Evolutionary conservation across 2,329 filamentous ascomycete species (phyloP), one percentile per base, ranked within the genome.

Genomic region (Aureobasidium lini): DNA sequence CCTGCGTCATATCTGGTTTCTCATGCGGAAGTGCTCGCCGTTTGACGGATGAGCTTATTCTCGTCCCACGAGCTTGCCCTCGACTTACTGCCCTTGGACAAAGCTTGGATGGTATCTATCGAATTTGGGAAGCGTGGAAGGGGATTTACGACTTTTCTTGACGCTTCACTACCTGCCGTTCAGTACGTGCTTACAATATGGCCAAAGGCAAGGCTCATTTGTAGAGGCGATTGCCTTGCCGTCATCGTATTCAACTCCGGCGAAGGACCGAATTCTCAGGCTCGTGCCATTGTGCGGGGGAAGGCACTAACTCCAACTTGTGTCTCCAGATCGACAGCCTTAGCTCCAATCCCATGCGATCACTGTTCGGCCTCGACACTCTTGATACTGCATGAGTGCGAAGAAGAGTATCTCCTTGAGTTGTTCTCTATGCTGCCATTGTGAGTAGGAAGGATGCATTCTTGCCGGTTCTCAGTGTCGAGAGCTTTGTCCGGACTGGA

Each of bases 271-370:
- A 56, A 44, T 43, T 31, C 29, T 28, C 23, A 15, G 31, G 39
- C 39, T 44, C 29, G 52, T 44, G 52, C 40, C 29, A 40, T 6
- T 6, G 34, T 52, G 48, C 48, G 48, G 52, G 52, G 52, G 42
- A 9, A 50, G 13, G 34, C 36, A n/a, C 32, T 18, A 40, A 40
- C 37, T 53, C 49, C 49, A 53, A 36, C 23, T 42, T 53, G 9
- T 29, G 39, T 56, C 52, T 40, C 52, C 52, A 44, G 52, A 56
- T 56, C 52, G 40, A 40, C 52, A 46, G 16, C 10, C 29, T 44
- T 54, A 42, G 49, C 49, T 28, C 6, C 37, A 42, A 42, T 32
- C 18, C 37, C 23, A 29, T 23, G 37, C 6, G 9, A 9, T 29
- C n/a, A 23, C 23, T 23, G 23, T 23, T 23, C 23, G 23, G 23